Evolutionary conservation across 768 basidiomycete species (phyloP).

Genomic region (Trametes cingulata): DNA sequence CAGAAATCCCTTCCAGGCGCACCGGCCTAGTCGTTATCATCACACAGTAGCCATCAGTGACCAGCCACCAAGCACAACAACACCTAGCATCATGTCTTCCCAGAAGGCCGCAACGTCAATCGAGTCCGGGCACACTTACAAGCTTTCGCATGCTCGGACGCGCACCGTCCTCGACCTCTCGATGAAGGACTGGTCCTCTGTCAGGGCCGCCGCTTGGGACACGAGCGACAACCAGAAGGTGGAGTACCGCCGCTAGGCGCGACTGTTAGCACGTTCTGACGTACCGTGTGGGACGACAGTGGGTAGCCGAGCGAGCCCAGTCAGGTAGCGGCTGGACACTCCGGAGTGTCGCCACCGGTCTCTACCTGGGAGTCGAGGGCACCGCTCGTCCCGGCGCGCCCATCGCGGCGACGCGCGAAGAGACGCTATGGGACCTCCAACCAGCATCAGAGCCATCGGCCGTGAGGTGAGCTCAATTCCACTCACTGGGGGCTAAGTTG

Average conservation of each 20-base stretch:
- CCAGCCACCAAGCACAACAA: neutral
- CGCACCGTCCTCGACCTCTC: slow-evolving; percentile 58
- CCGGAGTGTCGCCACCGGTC: slow-evolving; percentile 42
- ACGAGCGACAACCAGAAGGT: slow-evolving; percentile 53
- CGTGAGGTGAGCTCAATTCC: slow-evolving; percentile 41
- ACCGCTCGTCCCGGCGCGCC: slow-evolving; percentile 22
- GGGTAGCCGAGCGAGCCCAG: slow-evolving; percentile 41
- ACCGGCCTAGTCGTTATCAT: no score
- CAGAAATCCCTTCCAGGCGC: no score
- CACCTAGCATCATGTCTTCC: neutral
- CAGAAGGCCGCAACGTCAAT: neutral
- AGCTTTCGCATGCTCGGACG: slow-evolving; percentile 50
- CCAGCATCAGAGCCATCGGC: slow-evolving; percentile 39
- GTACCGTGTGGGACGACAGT: slow-evolving; percentile 35
- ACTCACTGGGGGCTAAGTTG: neutral
- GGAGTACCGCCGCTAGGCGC: neutral
- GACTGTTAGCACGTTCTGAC: neutral
- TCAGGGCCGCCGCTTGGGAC: slow-evolving; percentile 49
- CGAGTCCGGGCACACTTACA: slow-evolving; percentile 42
- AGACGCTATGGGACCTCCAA: slow-evolving; percentile 53
- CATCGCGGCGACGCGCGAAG: slow-evolving; percentile 40
- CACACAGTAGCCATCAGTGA: neutral
- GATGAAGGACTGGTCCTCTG: slow-evolving; percentile 47
- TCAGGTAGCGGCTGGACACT: slow-evolving; percentile 39
- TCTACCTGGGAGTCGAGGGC: slow-evolving; percentile 44